Percentiles rank a stretch among this genome's conserved stretches.
phyloP scores from a whole-genome alignment of 2,329 filamentous ascomycete species.

The Trichoderma lentiforme region DNA sequence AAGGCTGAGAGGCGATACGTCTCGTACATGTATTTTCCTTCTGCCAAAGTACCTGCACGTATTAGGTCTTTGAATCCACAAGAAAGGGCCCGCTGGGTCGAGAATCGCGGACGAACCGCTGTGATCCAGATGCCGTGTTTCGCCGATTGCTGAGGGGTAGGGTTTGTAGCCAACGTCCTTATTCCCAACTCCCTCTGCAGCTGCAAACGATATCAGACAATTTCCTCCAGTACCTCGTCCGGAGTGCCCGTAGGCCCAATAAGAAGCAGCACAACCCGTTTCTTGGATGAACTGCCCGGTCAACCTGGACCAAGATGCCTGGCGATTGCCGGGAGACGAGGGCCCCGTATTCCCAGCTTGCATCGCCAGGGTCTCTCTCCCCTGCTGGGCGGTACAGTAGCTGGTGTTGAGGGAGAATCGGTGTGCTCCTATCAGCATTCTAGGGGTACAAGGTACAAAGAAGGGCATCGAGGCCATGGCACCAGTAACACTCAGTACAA shows the following conservation, averaged over 20 bases:
- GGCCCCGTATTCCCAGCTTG: not conserved
- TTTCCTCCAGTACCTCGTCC: not conserved
- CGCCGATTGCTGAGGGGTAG: not conserved
- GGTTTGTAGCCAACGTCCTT: not conserved
- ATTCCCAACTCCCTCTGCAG: not conserved
- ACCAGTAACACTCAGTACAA: not conserved
- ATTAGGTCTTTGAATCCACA: not conserved
- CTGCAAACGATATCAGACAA: not conserved
- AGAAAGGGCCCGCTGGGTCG: not conserved
- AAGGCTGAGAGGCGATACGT: conserved; percentile 11
- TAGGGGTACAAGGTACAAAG: not conserved
- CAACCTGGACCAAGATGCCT: not conserved
- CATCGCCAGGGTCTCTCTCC: conserved; percentile 3
- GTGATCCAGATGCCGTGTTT: not conserved
- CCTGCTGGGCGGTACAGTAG: not conserved
- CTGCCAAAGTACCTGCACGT: not conserved
- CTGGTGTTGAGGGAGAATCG: not conserved
- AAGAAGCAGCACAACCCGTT: not conserved
- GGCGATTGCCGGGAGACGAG: conserved; percentile 11
- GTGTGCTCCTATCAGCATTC: conserved; percentile 1
- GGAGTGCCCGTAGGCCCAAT: not conserved
- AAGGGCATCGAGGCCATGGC: not conserved
- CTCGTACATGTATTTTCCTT: not conserved
- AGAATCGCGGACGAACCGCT: not conserved
- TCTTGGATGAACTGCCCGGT: not conserved